phyloP scores from a whole-genome alignment of 306 rosid species.

The Prunus mira region DNA sequence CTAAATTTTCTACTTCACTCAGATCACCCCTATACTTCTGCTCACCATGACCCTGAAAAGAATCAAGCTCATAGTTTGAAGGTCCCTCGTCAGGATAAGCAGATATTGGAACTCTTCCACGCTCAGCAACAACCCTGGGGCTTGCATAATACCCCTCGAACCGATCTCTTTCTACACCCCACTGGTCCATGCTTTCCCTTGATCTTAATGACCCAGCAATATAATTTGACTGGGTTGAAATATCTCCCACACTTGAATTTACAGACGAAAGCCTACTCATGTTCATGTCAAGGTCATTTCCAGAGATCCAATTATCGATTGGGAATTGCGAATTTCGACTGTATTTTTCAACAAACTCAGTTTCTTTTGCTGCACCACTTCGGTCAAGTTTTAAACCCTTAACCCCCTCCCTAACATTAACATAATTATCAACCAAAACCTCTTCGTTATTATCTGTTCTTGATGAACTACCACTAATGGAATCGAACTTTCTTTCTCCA shows the following conservation, averaged over 20 bases:
- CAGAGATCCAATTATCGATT: conserved; percentile 20
- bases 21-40: conserved; percentile 8
- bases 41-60: conserved; percentile 21
- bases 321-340: conserved; percentile 17
- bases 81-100: conserved; percentile 36
- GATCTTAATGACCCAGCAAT: conserved; percentile 18
- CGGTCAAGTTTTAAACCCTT: conserved; percentile 27
- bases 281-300: conserved; percentile 20
- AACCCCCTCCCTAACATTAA: conserved; percentile 23
- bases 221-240: conserved; percentile 3
- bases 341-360: conserved; percentile 17
- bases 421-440: conserved; percentile 14
- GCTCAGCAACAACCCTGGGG: conserved; percentile 18
- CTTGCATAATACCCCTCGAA: conserved; percentile 23
- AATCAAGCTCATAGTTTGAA: conserved; percentile 29
- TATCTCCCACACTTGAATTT: conserved; percentile 17
- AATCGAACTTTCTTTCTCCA: conserved; percentile 21
- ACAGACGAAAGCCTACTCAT: conserved; percentile 15
- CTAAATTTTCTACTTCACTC: conserved; percentile 20
- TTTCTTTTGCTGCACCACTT: conserved; percentile 19
- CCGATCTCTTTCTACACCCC: conserved; percentile 28
- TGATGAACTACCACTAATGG: conserved; percentile 18
- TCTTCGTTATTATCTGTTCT: conserved; percentile 25
- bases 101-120: conserved; percentile 20
- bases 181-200: conserved; percentile 16